Evolutionary conservation across 2,329 filamentous ascomycete species (phyloP).

Genomic region (Myriangium duriaei): DNA sequence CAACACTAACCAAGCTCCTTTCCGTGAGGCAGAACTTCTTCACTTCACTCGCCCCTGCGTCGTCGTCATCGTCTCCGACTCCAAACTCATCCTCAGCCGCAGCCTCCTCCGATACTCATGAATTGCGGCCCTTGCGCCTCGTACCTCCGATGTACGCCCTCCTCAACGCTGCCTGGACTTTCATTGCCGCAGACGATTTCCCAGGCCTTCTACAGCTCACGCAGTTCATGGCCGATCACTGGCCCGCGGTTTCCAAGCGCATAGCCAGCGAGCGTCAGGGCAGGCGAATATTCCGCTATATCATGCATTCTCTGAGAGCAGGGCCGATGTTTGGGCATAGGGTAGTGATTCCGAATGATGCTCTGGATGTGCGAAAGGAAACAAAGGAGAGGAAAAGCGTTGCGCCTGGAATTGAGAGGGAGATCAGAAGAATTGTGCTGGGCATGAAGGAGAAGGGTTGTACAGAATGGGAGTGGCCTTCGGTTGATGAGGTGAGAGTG

Average conservation of each 20-base stretch:
- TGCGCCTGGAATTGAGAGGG: constrained; percentile 31
- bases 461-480: background rate
- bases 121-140: too few relatives aligned
- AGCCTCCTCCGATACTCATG: too few relatives aligned
- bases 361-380: too few relatives aligned
- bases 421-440: constrained; percentile 15
- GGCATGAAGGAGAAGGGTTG: background rate
- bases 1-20: too few relatives aligned
- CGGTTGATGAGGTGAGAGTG: background rate
- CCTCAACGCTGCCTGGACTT: constrained; percentile 46
- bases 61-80: too few relatives aligned
- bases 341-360: too few relatives aligned
- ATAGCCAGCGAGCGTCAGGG: constrained; percentile 20
- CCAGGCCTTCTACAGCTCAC: constrained; percentile 45
- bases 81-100: too few relatives aligned
- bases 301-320: too few relatives aligned
- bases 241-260: constrained; percentile 22
- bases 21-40: too few relatives aligned
- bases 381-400: constrained; percentile 25
- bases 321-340: too few relatives aligned
- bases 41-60: too few relatives aligned
- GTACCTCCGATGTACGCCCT: too few relatives aligned
- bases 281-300: constrained; percentile 23
- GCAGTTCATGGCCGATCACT: constrained; percentile 45
- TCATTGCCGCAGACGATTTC: constrained; percentile 49